Base-by-base conservation (phyloP, 208 protist species). In the Crithidia sp. region DNA sequence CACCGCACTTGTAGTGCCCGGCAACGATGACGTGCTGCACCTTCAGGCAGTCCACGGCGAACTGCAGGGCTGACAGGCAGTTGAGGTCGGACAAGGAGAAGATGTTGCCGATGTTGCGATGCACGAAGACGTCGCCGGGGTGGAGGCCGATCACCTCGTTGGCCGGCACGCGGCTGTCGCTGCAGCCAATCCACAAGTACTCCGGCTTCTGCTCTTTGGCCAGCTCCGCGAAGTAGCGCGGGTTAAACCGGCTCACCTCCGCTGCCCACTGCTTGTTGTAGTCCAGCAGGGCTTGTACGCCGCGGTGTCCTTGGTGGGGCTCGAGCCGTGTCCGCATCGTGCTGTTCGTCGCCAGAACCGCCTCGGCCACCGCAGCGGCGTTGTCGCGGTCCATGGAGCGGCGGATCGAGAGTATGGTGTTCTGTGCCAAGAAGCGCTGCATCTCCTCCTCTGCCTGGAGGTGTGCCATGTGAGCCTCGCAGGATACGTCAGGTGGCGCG, bases 61-160 rank as follows among this genome's bases (percentile, higher is more conserved):
- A 99, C 77, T 98, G 92, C n/a, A 99, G 65, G 8, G 96, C 95
- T 0, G 95, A 88, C 2, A 98, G 84, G 16, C 77, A 81, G 84
- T 98, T 98, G 8, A 98, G 71, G 70, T 98, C 95, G 10, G 87
- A 91, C 71, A 95, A 88, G 61, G 74, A 86, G 10, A 97, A 88
- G 19, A 98, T 89, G 76, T 98, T 98, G 49, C 92, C 97, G 50
- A 98, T 92, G 81, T 99, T 98, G 43, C 97, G 84, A 71, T 98
- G 95, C 45, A 98, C 95, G 83, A 99, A 99, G 28, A 98, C 76
- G 65, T 98, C 88, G 56, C 95, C 96, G 7, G 89, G 89, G 56
- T 92, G 84, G 13, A 97, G 85, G n/a, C 89, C 91, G 7, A 96
- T 90, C 12, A 98, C 76, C 67, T 93, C 82, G 71, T 96, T 95